These are phyloP conservation scores for Pochonia chlamydosporia DNA, from an alignment of 2,329 filamentous ascomycete species.

Conservation along the genomic window DNA sequence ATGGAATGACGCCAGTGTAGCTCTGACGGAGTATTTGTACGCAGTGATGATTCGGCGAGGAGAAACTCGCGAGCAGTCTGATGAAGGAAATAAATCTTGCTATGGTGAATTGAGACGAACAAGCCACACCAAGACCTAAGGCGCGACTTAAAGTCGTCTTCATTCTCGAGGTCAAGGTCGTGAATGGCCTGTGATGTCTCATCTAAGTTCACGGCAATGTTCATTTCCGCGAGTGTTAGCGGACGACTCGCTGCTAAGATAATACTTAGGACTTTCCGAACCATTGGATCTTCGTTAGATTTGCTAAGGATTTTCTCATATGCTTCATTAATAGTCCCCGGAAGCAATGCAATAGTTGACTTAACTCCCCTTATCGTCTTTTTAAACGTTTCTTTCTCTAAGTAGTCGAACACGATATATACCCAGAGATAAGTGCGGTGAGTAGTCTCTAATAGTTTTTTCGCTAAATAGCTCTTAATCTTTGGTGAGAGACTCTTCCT, in stretches of 20 bases:
- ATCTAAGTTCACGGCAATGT: not conserved
- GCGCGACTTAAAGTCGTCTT: conserved; percentile 11
- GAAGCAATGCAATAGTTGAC: conserved; percentile 9
- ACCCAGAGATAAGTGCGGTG: conserved; percentile 34
- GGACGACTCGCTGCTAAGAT: not conserved
- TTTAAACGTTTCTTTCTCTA: conserved; percentile 17
- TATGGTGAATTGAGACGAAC: conserved; percentile 21
- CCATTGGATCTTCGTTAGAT: not conserved
- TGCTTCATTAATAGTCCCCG: not conserved
- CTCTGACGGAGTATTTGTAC: conserved; percentile 4
- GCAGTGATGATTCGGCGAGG: conserved; percentile 10
- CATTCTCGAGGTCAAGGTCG: not conserved
- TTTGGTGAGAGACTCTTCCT: conserved; percentile 9
- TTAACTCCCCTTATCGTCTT: conserved; percentile 14
- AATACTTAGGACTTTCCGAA: not conserved
- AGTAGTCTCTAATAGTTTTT: conserved; percentile 11
- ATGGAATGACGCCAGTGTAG: not conserved
- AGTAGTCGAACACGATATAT: conserved; percentile 26
- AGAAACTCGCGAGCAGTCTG: conserved; percentile 27
- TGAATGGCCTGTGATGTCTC: not conserved
- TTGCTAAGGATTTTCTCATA: not conserved
- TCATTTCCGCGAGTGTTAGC: not conserved
- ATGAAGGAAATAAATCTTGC: conserved; percentile 23
- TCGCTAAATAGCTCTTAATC: conserved; percentile 13
- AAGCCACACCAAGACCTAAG: conserved; percentile 21